These are phyloP conservation scores for Fusarium drepaniforme DNA, from an alignment of 2,329 filamentous ascomycete genomes.

Conservation along the genomic window DNA sequence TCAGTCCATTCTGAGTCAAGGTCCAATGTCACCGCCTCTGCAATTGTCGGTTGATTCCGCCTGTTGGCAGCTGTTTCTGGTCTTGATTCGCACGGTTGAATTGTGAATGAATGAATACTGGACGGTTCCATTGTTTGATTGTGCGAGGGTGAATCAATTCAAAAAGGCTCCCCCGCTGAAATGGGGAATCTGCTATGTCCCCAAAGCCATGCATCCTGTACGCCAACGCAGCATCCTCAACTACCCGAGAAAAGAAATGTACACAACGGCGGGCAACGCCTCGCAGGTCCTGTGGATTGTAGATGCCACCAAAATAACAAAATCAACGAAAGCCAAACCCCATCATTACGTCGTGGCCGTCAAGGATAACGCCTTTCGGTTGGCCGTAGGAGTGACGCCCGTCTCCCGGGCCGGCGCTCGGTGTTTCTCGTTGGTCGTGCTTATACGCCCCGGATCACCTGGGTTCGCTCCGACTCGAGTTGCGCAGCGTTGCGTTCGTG, in stretches of 20 bases:
- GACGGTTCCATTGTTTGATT: conserved; percentile 10
- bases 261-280: conserved; percentile 42
- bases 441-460: conserved; percentile 92
- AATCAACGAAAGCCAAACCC: conserved; percentile 25
- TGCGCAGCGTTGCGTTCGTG: conserved; percentile 95
- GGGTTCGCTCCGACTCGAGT: conserved; percentile 91
- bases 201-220: conserved; percentile 40
- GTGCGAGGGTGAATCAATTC: conserved; percentile 38
- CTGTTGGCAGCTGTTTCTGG: conserved; percentile 2
- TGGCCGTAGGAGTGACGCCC: conserved; percentile 34
- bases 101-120: neutral
- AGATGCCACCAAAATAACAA: conserved; percentile 27
- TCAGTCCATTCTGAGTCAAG: conserved; percentile 38
- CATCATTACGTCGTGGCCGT: conserved; percentile 45
- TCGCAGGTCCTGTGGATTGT: conserved; percentile 27
- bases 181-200: conserved; percentile 28
- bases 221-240: conserved; percentile 42
- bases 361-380: conserved; percentile 22
- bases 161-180: conserved; percentile 27
- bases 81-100: conserved; percentile 6
- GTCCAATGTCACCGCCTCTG: conserved; percentile 35
- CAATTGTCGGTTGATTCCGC: conserved; percentile 14
- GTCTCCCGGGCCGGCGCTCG: conserved; percentile 21
- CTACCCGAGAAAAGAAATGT: conserved; percentile 33
- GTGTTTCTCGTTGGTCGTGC: conserved; percentile 7